Evolutionary conservation across 2,329 filamentous ascomycete genomes (phyloP).

Genomic region (Aspergillus cejpii): DNA sequence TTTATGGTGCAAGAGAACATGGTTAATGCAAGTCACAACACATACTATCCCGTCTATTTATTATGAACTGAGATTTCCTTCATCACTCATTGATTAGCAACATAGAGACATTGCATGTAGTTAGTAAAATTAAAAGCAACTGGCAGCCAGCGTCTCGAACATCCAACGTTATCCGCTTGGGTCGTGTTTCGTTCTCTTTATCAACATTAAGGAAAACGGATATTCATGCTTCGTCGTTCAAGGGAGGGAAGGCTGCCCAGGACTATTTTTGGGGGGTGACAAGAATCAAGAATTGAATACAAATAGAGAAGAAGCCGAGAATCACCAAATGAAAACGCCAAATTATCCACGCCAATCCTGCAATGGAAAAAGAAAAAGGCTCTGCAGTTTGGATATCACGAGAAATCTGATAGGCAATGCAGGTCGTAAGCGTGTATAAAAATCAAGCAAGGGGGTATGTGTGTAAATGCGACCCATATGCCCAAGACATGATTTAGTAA

Average conservation of each 20-base stretch:
- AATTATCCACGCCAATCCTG: slow-evolving; percentile 28
- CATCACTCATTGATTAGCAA: slow-evolving; percentile 1
- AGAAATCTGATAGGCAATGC: slow-evolving; percentile 17
- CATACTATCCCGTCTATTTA: not conserved
- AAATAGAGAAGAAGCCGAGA: slow-evolving; percentile 6
- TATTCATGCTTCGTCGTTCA: not conserved
- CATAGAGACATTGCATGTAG: slow-evolving; percentile 1
- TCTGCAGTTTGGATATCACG: slow-evolving; percentile 24
- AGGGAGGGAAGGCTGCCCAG: too few species aligned
- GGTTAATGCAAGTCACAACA: too few species aligned
- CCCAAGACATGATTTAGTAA: slow-evolving; percentile 21
- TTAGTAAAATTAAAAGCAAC: not conserved
- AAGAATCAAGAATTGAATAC: slow-evolving; percentile 8
- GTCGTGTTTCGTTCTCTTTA: not conserved
- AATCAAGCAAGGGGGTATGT: slow-evolving; percentile 21
- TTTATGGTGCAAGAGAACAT: too few species aligned
- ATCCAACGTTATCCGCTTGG: not conserved
- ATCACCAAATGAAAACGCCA: slow-evolving; percentile 25
- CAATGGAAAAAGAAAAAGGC: slow-evolving; percentile 17
- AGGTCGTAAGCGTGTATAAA: slow-evolving; percentile 22
- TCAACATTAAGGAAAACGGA: slow-evolving; percentile 5
- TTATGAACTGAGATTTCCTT: slow-evolving; percentile 1
- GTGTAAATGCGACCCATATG: slow-evolving; percentile 31
- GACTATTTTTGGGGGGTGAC: too few species aligned
- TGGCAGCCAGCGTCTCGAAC: not conserved